These are phyloP conservation scores for Epichloe amarillans DNA, from an alignment of 2,329 filamentous ascomycete species.

Conservation along the genomic window DNA sequence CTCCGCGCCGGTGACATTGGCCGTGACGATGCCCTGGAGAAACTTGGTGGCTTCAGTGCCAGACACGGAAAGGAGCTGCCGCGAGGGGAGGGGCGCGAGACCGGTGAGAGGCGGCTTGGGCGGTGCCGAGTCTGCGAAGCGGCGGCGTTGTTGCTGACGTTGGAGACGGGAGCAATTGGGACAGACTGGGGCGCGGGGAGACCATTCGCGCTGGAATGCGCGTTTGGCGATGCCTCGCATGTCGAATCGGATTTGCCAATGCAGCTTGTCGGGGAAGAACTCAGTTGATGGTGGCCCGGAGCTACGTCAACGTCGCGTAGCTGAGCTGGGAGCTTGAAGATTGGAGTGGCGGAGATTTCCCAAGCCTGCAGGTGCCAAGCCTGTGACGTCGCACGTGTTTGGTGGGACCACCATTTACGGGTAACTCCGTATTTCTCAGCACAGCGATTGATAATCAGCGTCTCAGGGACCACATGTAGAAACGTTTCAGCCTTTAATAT, in stretches of 20 bases:
- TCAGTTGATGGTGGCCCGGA: background rate
- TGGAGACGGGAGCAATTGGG: slow-evolving; percentile 10
- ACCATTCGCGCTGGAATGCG: slow-evolving; percentile 15
- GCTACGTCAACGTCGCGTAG: background rate
- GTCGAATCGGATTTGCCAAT: background rate
- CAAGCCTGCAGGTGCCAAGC: background rate
- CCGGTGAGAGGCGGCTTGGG: slow-evolving; percentile 32
- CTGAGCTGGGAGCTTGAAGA: background rate
- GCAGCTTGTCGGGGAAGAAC: background rate
- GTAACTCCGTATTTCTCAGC: too few relatives aligned
- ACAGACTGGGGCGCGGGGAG: slow-evolving; percentile 8
- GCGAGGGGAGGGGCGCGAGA: slow-evolving; percentile 50
- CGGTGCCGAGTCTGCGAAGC: slow-evolving; percentile 18
- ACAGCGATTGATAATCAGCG: too few relatives aligned
- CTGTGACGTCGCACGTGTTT: slow-evolving; percentile 4
- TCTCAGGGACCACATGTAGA: too few relatives aligned
- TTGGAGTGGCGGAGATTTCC: background rate
- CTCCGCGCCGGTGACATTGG: slow-evolving; percentile 28
- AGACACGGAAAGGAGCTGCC: slow-evolving; percentile 64
- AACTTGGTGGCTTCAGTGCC: slow-evolving; percentile 73
- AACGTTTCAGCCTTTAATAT: too few relatives aligned
- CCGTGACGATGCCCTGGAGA: slow-evolving; percentile 77
- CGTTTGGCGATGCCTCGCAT: background rate
- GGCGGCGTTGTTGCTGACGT: slow-evolving; percentile 14
- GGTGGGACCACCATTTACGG: background rate